These are phyloP conservation scores for Globisporangium spiculum DNA, from an alignment of 352 stramenopile species.

Conservation along the genomic window DNA sequence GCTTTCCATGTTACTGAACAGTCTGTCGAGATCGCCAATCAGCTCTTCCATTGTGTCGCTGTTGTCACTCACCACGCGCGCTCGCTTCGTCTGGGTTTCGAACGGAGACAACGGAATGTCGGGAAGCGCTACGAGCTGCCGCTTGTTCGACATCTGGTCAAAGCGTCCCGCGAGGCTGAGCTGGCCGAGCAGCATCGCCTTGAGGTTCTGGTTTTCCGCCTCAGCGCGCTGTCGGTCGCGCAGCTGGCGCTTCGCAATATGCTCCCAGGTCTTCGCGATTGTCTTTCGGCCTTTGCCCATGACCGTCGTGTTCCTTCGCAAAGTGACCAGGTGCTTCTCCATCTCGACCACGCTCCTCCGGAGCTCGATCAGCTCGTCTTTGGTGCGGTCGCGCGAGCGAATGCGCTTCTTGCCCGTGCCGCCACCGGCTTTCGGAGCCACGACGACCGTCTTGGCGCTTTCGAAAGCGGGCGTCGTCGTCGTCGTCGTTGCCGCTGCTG, in stretches of 20 bases:
- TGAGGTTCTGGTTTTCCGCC: conserved; percentile 18
- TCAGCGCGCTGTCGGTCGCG: conserved; percentile 14
- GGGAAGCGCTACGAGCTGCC: conserved; percentile 14
- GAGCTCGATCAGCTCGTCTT: conserved; percentile 16
- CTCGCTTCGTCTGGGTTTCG: not conserved
- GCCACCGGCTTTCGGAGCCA: not conserved
- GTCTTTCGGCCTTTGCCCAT: conserved; percentile 11
- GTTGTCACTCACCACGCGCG: not conserved
- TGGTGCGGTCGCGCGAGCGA: conserved; percentile 14
- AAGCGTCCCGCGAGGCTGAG: conserved; percentile 14
- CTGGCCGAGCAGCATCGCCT: conserved; percentile 19
- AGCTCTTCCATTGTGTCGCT: conserved; percentile 14
- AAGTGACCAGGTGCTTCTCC: conserved; percentile 14
- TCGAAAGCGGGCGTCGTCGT: not conserved
- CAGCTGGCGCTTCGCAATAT: conserved; percentile 15
- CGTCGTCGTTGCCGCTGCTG: not conserved
- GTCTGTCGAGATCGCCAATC: conserved; percentile 7
- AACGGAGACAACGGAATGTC: not conserved
- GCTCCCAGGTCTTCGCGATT: conserved; percentile 13
- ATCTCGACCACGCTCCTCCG: conserved; percentile 9
- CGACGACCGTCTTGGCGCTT: not conserved
- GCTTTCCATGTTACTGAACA: conserved; percentile 7
- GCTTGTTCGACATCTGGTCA: conserved; percentile 19
- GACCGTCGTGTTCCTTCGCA: conserved; percentile 16
- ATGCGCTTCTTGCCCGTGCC: conserved; percentile 14